phyloP scores from a whole-genome alignment of 2,329 filamentous ascomycete genomes.

The Zasmidium cellare region DNA sequence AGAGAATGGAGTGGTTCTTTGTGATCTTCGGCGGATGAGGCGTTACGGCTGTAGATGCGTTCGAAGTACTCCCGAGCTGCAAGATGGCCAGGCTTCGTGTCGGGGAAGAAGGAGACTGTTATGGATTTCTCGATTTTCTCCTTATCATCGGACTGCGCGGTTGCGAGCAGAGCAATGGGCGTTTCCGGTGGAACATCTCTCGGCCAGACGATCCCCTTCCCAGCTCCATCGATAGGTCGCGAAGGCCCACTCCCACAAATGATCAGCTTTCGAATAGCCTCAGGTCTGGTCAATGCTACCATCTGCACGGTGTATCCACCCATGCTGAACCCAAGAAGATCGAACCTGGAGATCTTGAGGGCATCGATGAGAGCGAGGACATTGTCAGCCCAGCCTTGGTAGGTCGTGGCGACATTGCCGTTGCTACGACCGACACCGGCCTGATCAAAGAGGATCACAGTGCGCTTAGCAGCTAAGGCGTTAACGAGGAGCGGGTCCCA shows the following conservation, averaged over 20 bases:
- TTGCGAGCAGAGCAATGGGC: not conserved
- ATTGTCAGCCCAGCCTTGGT: conserved; percentile 37
- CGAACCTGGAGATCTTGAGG: conserved; percentile 39
- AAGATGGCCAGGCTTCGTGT: not conserved
- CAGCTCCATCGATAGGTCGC: not conserved
- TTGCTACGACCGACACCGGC: conserved; percentile 49
- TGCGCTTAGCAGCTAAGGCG: conserved; percentile 42
- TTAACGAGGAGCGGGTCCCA: conserved; percentile 40
- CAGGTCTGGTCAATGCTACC: conserved; percentile 4
- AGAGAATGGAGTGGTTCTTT: not conserved
- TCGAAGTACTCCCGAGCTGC: conserved; percentile 5
- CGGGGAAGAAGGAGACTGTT: conserved; percentile 2
- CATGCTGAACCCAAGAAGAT: conserved; percentile 55
- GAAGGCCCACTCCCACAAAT: conserved; percentile 2
- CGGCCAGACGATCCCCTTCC: conserved; percentile 1
- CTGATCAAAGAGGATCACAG: conserved; percentile 51
- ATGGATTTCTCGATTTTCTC: not conserved
- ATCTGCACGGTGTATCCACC: conserved; percentile 10
- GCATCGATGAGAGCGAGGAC: conserved; percentile 31
- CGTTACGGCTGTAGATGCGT: not conserved
- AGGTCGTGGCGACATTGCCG: conserved; percentile 45
- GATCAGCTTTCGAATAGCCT: conserved; percentile 3
- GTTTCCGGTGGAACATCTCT: not conserved
- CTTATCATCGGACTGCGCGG: not conserved
- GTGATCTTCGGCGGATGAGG: not conserved